Percentiles rank a stretch among this genome's conserved stretches.
phyloP scores from a whole-genome alignment of 2,329 filamentous ascomycete genomes.

The Daldinia eschscholtzii region DNA sequence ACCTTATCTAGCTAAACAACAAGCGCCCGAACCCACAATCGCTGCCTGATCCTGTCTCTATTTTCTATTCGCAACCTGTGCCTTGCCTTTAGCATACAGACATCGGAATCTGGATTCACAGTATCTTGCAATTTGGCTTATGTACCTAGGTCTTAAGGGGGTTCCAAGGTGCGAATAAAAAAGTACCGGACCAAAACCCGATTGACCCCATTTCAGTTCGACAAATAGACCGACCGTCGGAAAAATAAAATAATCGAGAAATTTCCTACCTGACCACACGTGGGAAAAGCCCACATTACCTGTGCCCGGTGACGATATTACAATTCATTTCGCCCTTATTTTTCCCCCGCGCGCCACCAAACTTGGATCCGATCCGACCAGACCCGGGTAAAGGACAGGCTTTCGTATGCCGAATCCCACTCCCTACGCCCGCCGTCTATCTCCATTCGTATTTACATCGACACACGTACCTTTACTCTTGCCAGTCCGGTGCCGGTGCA shows the following conservation, averaged over 20 bases:
- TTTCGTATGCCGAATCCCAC: slow-evolving; percentile 37
- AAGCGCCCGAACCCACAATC: slow-evolving; percentile 27
- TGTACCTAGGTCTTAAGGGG: slow-evolving; percentile 7
- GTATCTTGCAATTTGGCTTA: slow-evolving; percentile 24
- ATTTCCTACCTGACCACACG: slow-evolving; percentile 11
- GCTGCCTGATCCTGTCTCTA: slow-evolving; percentile 29
- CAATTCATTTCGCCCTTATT: slow-evolving; percentile 15
- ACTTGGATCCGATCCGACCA: slow-evolving; percentile 14
- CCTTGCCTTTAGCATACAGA: slow-evolving; percentile 17
- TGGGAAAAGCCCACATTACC: slow-evolving; percentile 20
- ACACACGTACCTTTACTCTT: slow-evolving; percentile 15
- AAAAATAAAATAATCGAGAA: slow-evolving; percentile 19
- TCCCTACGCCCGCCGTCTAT: slow-evolving; percentile 15
- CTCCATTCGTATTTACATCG: not conserved
- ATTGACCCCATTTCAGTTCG: slow-evolving; percentile 16
- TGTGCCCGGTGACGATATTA: slow-evolving; percentile 30
- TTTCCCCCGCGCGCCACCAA: slow-evolving; percentile 13
- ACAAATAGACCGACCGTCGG: slow-evolving; percentile 17
- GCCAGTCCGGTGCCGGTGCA: slow-evolving; percentile 38
- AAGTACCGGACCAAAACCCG: slow-evolving; percentile 10
- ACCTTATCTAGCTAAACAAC: slow-evolving; percentile 21
- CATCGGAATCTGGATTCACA: slow-evolving; percentile 16
- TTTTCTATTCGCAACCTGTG: slow-evolving; percentile 14
- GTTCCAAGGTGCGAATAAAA: slow-evolving; percentile 13
- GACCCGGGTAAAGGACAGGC: slow-evolving; percentile 12